Conservation (phyloP, 441 rosid genomes). For the Populus trichocarpa region DNA sequence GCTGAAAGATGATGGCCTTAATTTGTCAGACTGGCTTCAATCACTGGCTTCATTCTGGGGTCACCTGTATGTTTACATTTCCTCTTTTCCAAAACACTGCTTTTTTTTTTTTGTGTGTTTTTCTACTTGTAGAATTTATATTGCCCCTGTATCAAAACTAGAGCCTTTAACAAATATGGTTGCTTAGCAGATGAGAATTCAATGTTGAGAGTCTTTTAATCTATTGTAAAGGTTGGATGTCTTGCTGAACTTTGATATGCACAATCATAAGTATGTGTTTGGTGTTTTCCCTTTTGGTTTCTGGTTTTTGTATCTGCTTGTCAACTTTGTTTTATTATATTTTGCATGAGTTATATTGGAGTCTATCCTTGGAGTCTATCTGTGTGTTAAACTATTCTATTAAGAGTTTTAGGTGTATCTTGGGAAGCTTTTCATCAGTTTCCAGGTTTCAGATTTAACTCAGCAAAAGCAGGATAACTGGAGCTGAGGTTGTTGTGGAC, state of each 20-base stretch:
- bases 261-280: not conserved
- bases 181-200: not conserved
- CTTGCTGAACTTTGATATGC: slow-evolving; percentile 40
- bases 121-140: no score
- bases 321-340: slow-evolving; percentile 24
- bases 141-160: no score
- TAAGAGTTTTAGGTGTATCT: slow-evolving; percentile 30
- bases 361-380: slow-evolving; percentile 22
- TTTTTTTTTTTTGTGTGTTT: no score
- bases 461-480: slow-evolving; percentile 35
- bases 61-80: no score
- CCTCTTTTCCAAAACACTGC: no score
- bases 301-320: not conserved
- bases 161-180: not conserved
- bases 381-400: slow-evolving; percentile 16
- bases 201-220: not conserved
- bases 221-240: not conserved
- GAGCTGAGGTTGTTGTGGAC: slow-evolving; percentile 22
- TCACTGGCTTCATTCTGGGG: no score
- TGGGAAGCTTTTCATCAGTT: slow-evolving; percentile 45
- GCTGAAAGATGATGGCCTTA: no score
- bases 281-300: not conserved
- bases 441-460: slow-evolving; percentile 44
- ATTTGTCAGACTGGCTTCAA: no score
- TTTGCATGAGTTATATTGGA: not conserved